Conservation (phyloP, 2,329 filamentous ascomycete genomes). For the Alternaria sp. region DNA sequence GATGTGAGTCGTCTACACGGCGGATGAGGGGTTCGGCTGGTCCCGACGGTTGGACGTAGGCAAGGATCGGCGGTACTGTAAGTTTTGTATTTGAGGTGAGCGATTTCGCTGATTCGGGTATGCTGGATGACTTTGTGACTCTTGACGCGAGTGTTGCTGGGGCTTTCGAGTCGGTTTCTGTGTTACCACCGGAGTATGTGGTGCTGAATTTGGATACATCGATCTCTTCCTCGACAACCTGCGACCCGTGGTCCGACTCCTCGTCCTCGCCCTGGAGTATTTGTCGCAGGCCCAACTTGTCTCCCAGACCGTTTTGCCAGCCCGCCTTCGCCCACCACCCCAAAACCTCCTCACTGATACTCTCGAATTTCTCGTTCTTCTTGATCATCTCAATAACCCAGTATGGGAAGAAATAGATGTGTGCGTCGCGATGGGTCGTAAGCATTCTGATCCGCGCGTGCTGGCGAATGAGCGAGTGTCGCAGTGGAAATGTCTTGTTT, state of each 20-base stretch:
- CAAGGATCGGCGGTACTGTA: slow-evolving; percentile 75
- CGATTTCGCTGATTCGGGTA: slow-evolving; percentile 36
- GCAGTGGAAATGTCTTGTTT: slow-evolving; percentile 73
- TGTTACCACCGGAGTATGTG: slow-evolving; percentile 49
- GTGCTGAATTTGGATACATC: slow-evolving; percentile 61
- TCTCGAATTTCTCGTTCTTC: slow-evolving; percentile 81
- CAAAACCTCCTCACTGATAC: slow-evolving; percentile 87
- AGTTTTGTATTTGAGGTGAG: slow-evolving; percentile 45
- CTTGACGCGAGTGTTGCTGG: slow-evolving; percentile 44
- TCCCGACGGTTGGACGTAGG: slow-evolving; percentile 76
- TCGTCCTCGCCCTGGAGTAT: slow-evolving; percentile 63
- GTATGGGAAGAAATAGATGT: slow-evolving; percentile 91
- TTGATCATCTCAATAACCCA: slow-evolving; percentile 89
- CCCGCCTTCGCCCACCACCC: slow-evolving; percentile 95
- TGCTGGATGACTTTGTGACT: slow-evolving; percentile 39
- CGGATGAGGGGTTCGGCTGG: slow-evolving; percentile 72
- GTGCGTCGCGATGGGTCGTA: slow-evolving; percentile 85
- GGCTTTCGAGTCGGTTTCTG: slow-evolving; percentile 12
- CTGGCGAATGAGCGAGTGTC: slow-evolving; percentile 76
- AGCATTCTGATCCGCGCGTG: slow-evolving; percentile 81
- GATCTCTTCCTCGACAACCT: slow-evolving; percentile 59
- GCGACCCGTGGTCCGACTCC: slow-evolving; percentile 44
- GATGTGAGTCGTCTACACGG: slow-evolving; percentile 83
- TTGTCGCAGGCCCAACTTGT: slow-evolving; percentile 76
- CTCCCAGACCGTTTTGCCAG: slow-evolving; percentile 82